Percentiles rank a stretch among this genome's conserved stretches.
These are phyloP conservation scores for Bidens hawaiensis DNA, from an alignment of 140 eudicot genomes.

Conservation along the genomic window DNA sequence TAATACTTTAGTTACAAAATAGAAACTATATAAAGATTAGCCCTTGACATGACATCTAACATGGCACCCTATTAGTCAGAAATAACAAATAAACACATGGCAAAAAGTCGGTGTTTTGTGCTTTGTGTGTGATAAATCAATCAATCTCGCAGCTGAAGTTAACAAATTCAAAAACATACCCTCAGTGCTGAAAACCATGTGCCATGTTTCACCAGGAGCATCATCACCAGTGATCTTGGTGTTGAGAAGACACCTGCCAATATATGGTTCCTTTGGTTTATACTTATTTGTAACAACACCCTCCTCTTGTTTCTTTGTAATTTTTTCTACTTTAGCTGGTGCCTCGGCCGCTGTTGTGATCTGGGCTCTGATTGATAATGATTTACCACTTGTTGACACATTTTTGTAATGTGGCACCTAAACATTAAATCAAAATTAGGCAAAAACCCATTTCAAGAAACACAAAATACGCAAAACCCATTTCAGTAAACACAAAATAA, in stretches of 20 bases:
- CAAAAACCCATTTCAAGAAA: conserved; percentile 10
- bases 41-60: background rate
- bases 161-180: conserved; percentile 34
- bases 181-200: conserved; percentile 94
- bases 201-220: conserved; percentile 99
- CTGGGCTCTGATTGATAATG: conserved; percentile 70
- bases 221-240: conserved; percentile 99
- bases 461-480: background rate
- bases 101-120: too few species aligned
- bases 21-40: background rate
- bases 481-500: too few species aligned
- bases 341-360: conserved; percentile 55
- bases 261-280: conserved; percentile 76
- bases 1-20: background rate
- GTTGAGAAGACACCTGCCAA: conserved; percentile 84
- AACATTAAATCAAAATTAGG: conserved; percentile 21
- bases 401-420: conserved; percentile 75
- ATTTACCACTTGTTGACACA: conserved; percentile 49
- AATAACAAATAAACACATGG: background rate
- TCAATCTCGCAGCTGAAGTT: background rate
- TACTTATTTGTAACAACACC: conserved; percentile 79
- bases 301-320: conserved; percentile 86
- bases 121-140: background rate
- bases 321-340: conserved; percentile 71
- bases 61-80: background rate